Base-by-base conservation (phyloP, 169 alveolate species). In the Plasmodium vinckei region DNA sequence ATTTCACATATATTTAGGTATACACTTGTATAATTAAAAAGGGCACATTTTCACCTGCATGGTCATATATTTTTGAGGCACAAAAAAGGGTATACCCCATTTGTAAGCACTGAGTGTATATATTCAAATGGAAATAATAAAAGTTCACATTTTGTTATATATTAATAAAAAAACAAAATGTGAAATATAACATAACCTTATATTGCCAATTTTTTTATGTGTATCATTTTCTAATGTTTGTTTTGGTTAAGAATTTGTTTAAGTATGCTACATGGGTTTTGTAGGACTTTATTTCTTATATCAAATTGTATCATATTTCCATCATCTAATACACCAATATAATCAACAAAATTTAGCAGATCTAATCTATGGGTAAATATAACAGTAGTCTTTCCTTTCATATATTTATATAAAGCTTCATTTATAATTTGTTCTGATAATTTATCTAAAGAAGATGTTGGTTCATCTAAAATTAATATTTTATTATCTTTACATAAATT, bases 381-480 rank as follows among this genome's bases (percentile, higher is more conserved):
- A 56, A 77, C 65, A 13, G 88, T 63, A 21, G 88, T 77, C 53
- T 77, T 77, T 13, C 57, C 77, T 23, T 77, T 77, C 88, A 77
- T 77, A 57, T 77, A 64, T 77, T 77, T 77, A 19, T 44, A 49
- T 64, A 77, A 23, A 21, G 88, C 88, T 63, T 77, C 57, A 25
- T 77, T 77, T 51, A 77, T 77, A 63, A 77, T 63, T 19, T 77
- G 27, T 54, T 92, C 95, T 5, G 94, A 92, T 42, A 89, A 61
- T 21, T 77, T 87, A 71, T 92, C 95, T 44, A 92, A 60, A 33
- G 95, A 87, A 73, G 95, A 70, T 7, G 95, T 87, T 15, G 92
- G 91, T 73, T 92, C 95, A 64, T 92, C 95, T 44, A 92, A 92
- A 17, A 89, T 73, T 51, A 92, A 84, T 9, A 92, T 75, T 60